Conservation (phyloP, 2,329 filamentous ascomycete genomes). For the Colletotrichum sp. region DNA sequence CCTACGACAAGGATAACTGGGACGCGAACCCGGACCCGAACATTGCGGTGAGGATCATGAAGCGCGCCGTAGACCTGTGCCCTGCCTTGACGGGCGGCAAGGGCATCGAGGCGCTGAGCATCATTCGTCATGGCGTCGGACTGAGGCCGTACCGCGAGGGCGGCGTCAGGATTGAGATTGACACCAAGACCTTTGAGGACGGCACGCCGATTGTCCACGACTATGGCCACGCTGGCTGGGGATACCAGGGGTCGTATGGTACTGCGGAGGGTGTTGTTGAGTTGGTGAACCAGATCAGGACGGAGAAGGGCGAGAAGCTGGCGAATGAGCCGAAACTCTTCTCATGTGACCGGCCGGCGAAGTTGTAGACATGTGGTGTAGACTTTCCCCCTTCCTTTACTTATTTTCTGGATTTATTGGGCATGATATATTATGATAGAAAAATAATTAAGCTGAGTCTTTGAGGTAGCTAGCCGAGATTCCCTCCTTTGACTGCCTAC, state of each 20-base stretch:
- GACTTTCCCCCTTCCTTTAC: not conserved
- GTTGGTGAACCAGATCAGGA: conserved; percentile 66
- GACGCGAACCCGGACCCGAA: conserved; percentile 79
- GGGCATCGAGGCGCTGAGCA: conserved; percentile 73
- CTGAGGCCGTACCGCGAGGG: conserved; percentile 75
- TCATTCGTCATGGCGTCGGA: conserved; percentile 84
- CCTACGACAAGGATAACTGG: conserved; percentile 80
- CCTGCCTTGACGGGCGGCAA: conserved; percentile 68
- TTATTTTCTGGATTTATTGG: not conserved
- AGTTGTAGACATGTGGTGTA: not conserved
- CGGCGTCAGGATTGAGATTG: conserved; percentile 77
- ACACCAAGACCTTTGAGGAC: conserved; percentile 59
- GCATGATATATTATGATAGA: not conserved
- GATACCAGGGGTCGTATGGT: conserved; percentile 73
- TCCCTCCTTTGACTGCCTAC: not conserved
- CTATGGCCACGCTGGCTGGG: conserved; percentile 81
- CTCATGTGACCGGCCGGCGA: conserved; percentile 21
- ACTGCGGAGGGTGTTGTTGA: conserved; percentile 70
- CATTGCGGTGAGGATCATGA: conserved; percentile 84
- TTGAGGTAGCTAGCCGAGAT: not conserved
- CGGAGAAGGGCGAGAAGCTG: conserved; percentile 30
- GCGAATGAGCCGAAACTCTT: conserved; percentile 33
- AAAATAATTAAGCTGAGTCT: not conserved
- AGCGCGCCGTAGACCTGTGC: conserved; percentile 68
- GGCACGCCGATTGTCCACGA: conserved; percentile 75